phyloP scores from a whole-genome alignment of 306 rosid species.

The Gynostemma pentaphyllum region DNA sequence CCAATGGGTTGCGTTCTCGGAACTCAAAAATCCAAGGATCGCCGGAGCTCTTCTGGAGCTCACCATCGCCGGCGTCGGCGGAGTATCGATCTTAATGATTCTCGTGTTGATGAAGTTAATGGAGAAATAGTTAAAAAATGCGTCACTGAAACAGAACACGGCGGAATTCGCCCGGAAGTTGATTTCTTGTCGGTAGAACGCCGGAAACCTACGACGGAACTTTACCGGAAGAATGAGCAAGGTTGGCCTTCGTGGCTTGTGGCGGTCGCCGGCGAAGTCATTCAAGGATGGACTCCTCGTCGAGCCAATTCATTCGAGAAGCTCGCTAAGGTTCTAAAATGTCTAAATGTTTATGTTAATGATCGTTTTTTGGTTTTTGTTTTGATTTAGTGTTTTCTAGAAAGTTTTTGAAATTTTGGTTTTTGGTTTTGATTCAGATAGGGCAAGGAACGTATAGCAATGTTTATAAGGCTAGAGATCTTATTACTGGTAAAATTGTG shows the following conservation, averaged over 20 bases:
- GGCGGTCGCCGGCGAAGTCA: constrained; percentile 88
- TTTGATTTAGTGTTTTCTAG: background rate
- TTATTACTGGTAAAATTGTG: constrained; percentile 61
- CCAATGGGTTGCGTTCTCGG: constrained; percentile 88
- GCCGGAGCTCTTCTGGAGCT: constrained; percentile 1
- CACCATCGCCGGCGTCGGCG: constrained; percentile 25
- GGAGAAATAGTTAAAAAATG: constrained; percentile 21
- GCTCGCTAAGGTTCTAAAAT: constrained; percentile 70
- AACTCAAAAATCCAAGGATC: constrained; percentile 19
- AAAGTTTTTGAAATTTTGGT: constrained; percentile 4
- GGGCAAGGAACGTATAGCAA: constrained; percentile 99
- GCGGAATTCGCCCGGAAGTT: constrained; percentile 26
- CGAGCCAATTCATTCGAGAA: constrained; percentile 91
- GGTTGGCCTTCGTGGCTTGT: constrained; percentile 96
- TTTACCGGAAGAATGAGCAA: constrained; percentile 30
- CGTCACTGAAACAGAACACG: constrained; percentile 13
- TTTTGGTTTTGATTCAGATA: constrained; percentile 42
- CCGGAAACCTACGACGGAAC: constrained; percentile 42
- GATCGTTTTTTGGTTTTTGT: background rate
- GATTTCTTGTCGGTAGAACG: constrained; percentile 44
- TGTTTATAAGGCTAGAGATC: constrained; percentile 90
- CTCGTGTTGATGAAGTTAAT: constrained; percentile 13
- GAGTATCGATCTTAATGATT: constrained; percentile 9
- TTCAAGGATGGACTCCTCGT: constrained; percentile 90
- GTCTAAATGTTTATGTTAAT: too few species aligned